Percentiles rank a stretch among this genome's conserved stretches.
Conservation (phyloP, 306 rosid genomes). For the Calophaca sinica region DNA sequence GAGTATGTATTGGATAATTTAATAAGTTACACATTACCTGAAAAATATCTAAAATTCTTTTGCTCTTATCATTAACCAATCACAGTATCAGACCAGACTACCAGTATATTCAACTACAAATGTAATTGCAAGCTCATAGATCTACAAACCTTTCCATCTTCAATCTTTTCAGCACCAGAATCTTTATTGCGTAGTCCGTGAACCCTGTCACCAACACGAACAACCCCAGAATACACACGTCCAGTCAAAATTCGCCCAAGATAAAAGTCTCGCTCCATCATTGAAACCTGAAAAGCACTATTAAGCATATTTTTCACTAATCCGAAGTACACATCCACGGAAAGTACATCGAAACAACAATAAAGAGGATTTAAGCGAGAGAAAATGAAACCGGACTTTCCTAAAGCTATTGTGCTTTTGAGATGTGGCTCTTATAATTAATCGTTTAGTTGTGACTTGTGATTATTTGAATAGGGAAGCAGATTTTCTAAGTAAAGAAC, state of each 20-base stretch:
- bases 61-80: constrained; percentile 32
- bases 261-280: constrained; percentile 95
- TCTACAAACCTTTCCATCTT: constrained; percentile 91
- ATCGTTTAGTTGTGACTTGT: constrained; percentile 4
- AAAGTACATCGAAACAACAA: constrained; percentile 18
- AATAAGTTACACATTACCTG: constrained; percentile 1
- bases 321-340: constrained; percentile 43
- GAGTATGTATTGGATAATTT: constrained; percentile 15
- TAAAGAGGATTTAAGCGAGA: constrained; percentile 3
- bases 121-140: constrained; percentile 30
- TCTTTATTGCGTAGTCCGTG: constrained; percentile 84
- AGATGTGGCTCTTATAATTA: constrained; percentile 9
- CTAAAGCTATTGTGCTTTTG: constrained; percentile 23
- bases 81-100: neutral
- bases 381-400: constrained; percentile 36
- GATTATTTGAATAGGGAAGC: constrained; percentile 26
- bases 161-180: constrained; percentile 79
- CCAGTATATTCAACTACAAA: constrained; percentile 23
- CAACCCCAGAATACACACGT: constrained; percentile 76
- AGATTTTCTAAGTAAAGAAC: constrained; percentile 28
- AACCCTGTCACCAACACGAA: constrained; percentile 89
- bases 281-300: constrained; percentile 84
- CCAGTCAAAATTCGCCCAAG: constrained; percentile 96
- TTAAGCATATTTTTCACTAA: constrained; percentile 54
- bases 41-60: constrained; percentile 16